phyloP scores from a whole-genome alignment of 208 protist species.

The Trypanosoma scelopori region DNA sequence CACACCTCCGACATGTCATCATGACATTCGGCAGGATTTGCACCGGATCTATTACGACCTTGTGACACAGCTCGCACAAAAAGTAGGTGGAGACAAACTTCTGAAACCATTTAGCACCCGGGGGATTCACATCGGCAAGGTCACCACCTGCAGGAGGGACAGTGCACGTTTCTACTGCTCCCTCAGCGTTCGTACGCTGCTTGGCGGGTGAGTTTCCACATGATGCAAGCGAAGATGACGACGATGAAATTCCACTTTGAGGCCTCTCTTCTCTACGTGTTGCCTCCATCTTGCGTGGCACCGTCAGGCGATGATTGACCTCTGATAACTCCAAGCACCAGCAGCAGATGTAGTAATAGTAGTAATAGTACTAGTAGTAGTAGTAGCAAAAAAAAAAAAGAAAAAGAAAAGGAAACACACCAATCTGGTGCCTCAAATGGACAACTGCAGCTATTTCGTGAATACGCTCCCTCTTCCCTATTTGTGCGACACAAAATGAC shows the following conservation, averaged over 20 bases:
- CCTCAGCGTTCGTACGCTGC: not conserved
- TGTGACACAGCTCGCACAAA: slow-evolving; percentile 47
- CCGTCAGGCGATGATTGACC: no score
- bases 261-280: slow-evolving; percentile 12
- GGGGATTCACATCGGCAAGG: not conserved
- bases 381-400: slow-evolving; percentile 7
- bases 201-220: slow-evolving; percentile 11
- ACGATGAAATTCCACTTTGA: slow-evolving; percentile 14
- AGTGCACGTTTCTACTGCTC: not conserved
- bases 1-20: slow-evolving; percentile 59
- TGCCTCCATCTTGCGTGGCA: slow-evolving; percentile 7
- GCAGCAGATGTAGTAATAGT: slow-evolving; percentile 2
- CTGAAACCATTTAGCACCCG: slow-evolving; percentile 23
- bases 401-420: not conserved
- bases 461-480: not conserved
- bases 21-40: slow-evolving; percentile 37
- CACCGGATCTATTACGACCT: slow-evolving; percentile 50
- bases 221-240: slow-evolving; percentile 22
- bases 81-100: slow-evolving; percentile 45
- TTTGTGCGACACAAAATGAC: not conserved
- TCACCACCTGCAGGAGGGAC: not conserved
- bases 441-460: not conserved
- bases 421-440: not conserved
- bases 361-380: not conserved
- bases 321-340: not conserved